Evolutionary conservation across 495 filamentous ascomycete genomes (phyloP), one percentile per base, ranked within the genome.

Genomic region (Parachaetomium inaequale): DNA sequence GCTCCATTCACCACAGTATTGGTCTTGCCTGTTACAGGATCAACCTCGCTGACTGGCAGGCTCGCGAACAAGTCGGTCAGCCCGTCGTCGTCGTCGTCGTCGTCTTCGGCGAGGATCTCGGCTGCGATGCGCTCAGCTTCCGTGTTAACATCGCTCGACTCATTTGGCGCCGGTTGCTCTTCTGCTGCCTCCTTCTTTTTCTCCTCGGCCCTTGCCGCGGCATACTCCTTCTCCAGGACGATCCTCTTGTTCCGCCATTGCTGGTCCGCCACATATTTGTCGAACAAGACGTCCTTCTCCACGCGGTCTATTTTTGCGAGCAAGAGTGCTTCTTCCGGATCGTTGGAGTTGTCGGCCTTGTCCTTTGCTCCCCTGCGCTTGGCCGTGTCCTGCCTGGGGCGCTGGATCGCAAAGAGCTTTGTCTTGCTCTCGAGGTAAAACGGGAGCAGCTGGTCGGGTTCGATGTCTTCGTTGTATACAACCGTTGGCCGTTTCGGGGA

Each of bases 231-330:
- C 61, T 88, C 84, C 15, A 96, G 74, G n/a, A 82, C 79, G 42
- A 88, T 84, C 15, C 83, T 81, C 66, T 84, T 84, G 1, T 78
- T 73, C 56, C 77, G 80, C 94, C 94, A 98, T 62, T 84, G 72
- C 31, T 82, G 79, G 47, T 95, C 86, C 1, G 92, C 93, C 60
- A 89, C 79, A 51, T 82, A 79, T 55, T 84, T 81, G 68, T 98
- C 93, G 68, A 97, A 96, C 10, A 98, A 76, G 2, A 94, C 81
- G 68, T 98, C 94, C 12, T 86, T 86, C 65, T 92, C 88, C 34
- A 97, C 89, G 45, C 82, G 83, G 11, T 85, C 82, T 21, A 96
- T 77, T 69, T 91, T 93, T 14, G 84, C 79, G 36, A 86, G 80
- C 2, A 96, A 60, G 56, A 85, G 89, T 15, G 78, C 79, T 43